Evolutionary conservation across 768 basidiomycete genomes (phyloP).

Genomic region (Termitomyces eurrhizus): DNA sequence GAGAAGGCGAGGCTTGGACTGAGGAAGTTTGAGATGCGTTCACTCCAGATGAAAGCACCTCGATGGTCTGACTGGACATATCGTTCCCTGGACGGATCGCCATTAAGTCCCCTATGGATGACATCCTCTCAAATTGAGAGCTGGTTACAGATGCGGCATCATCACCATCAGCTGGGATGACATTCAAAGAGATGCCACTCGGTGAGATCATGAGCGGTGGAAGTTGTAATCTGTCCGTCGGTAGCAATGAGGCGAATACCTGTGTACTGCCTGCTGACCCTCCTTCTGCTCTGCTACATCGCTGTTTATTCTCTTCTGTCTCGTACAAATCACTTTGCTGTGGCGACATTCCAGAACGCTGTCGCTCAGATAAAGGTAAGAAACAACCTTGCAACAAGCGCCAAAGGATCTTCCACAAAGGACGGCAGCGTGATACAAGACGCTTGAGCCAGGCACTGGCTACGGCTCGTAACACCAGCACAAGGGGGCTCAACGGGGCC

Average conservation of each 20-base stretch:
- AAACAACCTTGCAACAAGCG: neutral
- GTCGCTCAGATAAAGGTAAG: neutral
- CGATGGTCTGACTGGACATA: no score
- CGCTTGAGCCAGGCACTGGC: neutral
- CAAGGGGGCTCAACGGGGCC: neutral
- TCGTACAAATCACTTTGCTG: no score
- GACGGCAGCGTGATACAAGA: slow-evolving; percentile 1
- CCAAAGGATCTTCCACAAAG: neutral
- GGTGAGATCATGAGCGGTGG: neutral
- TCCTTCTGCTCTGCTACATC: neutral
- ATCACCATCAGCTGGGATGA: neutral
- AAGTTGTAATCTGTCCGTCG: neutral
- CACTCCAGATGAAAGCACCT: no score
- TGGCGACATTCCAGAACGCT: neutral
- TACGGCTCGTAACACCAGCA: neutral
- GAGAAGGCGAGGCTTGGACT: no score
- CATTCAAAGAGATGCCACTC: neutral
- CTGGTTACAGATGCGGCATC: no score
- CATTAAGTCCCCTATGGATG: no score
- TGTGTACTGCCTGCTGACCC: neutral
- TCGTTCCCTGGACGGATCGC: no score
- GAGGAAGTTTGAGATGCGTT: no score
- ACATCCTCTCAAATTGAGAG: no score
- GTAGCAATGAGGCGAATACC: neutral
- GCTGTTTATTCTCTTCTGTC: neutral